Evolutionary conservation across 2,329 filamentous ascomycete species (phyloP).

Genomic region (Rutstroemia sp.): DNA sequence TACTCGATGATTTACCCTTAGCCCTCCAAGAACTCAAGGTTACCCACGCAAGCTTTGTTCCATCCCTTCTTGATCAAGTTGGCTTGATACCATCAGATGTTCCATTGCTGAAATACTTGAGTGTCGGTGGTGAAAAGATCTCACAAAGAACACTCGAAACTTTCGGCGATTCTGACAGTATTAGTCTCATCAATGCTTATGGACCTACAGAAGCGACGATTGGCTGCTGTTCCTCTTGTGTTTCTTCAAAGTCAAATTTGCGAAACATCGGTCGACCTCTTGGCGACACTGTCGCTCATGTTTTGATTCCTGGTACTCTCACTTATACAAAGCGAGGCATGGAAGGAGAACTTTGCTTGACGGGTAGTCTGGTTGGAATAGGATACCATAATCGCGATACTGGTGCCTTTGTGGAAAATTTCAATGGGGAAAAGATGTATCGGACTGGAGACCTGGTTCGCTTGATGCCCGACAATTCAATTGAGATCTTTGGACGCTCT

Average conservation of each 20-base stretch:
- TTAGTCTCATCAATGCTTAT: conserved; percentile 3
- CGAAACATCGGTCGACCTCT: not conserved
- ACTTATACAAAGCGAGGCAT: not conserved
- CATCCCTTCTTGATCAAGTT: not conserved
- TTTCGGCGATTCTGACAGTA: not conserved
- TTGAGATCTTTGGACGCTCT: conserved; percentile 50
- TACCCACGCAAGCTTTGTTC: conserved; percentile 1
- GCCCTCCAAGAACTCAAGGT: conserved; percentile 1
- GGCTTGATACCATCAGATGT: not conserved
- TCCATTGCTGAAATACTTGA: not conserved
- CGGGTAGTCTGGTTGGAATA: not conserved
- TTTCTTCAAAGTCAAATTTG: not conserved
- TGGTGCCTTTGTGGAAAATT: conserved; percentile 1
- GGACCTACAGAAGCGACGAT: conserved; percentile 1
- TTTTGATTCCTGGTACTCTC: conserved; percentile 1
- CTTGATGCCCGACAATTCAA: conserved; percentile 42
- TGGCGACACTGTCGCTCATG: conserved; percentile 1
- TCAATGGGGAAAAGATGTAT: conserved; percentile 3
- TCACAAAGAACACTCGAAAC: not conserved
- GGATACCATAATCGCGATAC: conserved; percentile 1
- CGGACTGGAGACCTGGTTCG: conserved; percentile 48
- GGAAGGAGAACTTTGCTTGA: conserved; percentile 2
- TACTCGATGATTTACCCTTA: not conserved
- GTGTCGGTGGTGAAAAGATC: conserved; percentile 1
- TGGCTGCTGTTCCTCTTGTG: not conserved